Conservation (phyloP, 768 basidiomycete genomes). For the Polyporus arcularius region DNA sequence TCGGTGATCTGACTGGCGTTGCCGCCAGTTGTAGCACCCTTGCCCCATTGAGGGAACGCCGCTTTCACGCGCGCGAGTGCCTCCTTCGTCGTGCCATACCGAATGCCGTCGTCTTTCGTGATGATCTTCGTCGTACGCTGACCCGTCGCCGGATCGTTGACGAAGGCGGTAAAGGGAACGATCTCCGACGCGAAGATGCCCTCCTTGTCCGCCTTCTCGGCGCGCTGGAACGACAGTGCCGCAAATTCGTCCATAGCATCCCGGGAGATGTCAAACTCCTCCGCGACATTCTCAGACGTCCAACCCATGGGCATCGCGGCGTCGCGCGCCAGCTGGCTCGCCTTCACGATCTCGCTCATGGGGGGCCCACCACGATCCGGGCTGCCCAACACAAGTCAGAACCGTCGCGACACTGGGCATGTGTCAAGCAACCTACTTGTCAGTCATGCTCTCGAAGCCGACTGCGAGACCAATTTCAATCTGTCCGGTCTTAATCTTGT, state of each 20-base stretch:
- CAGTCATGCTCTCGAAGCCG: constrained; percentile 87
- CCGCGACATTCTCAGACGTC: constrained; percentile 86
- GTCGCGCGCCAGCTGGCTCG: constrained; percentile 57
- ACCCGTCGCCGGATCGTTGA: constrained; percentile 57
- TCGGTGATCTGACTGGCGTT: constrained; percentile 88
- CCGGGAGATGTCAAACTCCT: constrained; percentile 69
- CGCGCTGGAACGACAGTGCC: constrained; percentile 74
- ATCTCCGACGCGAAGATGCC: constrained; percentile 73
- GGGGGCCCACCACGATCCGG: constrained; percentile 63
- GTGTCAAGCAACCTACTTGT: constrained; percentile 49
- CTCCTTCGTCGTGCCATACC: constrained; percentile 72
- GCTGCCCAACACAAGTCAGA: constrained; percentile 37
- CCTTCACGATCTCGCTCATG: constrained; percentile 62
- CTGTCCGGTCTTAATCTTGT: constrained; percentile 75
- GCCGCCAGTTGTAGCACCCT: constrained; percentile 73
- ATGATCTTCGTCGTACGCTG: constrained; percentile 54
- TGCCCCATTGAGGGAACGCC: constrained; percentile 86
- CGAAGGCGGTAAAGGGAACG: constrained; percentile 70
- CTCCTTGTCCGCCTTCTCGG: constrained; percentile 69
- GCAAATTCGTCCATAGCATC: constrained; percentile 78
- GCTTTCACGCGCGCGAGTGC: constrained; percentile 61
- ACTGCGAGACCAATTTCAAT: constrained; percentile 79
- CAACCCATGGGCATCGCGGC: constrained; percentile 81
- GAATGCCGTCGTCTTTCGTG: constrained; percentile 75
- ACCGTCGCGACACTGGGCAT: constrained; percentile 23